A percentile compares a stretch with the other conserved stretches of the same genome.
Evolutionary conservation across 179 eudicot species (phyloP).

Genomic region (Pouteria campechiana): DNA sequence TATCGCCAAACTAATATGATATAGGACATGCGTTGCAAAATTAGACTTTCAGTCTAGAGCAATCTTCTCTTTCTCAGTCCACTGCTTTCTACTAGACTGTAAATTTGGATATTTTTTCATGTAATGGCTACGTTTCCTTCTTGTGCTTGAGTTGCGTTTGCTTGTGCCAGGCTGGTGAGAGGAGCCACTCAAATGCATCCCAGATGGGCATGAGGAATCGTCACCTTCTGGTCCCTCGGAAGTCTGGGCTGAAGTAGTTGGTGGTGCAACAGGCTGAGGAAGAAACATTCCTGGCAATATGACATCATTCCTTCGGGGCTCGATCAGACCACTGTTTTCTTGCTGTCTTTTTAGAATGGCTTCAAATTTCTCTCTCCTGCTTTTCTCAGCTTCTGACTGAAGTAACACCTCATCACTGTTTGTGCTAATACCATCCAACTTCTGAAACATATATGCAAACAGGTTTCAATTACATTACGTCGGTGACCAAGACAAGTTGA

Average conservation of each 20-base stretch:
- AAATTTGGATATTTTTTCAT: constrained; percentile 32
- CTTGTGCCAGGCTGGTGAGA: constrained; percentile 27
- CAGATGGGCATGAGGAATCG: constrained; percentile 6
- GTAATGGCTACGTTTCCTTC: constrained; percentile 32
- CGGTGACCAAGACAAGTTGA: no score
- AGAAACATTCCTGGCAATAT: constrained; percentile 53
- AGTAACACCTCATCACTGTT: constrained; percentile 25
- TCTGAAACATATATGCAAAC: constrained; percentile 23
- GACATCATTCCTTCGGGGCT: constrained; percentile 52
- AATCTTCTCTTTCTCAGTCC: constrained; percentile 47
- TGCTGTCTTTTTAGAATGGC: constrained; percentile 52
- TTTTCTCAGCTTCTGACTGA: constrained; percentile 44
- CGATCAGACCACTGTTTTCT: constrained; percentile 67
- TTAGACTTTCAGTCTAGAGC: no score
- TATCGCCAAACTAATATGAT: no score
- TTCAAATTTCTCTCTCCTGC: constrained; percentile 60
- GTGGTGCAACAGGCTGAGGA: constrained; percentile 10
- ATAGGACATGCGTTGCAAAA: no score
- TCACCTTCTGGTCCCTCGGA: constrained; percentile 13
- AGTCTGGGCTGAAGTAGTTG: constrained; percentile 10
- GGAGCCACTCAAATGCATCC: constrained; percentile 20
- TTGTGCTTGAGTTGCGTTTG: constrained; percentile 22
- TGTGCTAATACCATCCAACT: constrained; percentile 17
- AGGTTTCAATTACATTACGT: background rate
- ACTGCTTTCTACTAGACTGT: constrained; percentile 32